Base-by-base conservation (phyloP, 768 basidiomycete species). In the Pleurotus salmoneostramineus region DNA sequence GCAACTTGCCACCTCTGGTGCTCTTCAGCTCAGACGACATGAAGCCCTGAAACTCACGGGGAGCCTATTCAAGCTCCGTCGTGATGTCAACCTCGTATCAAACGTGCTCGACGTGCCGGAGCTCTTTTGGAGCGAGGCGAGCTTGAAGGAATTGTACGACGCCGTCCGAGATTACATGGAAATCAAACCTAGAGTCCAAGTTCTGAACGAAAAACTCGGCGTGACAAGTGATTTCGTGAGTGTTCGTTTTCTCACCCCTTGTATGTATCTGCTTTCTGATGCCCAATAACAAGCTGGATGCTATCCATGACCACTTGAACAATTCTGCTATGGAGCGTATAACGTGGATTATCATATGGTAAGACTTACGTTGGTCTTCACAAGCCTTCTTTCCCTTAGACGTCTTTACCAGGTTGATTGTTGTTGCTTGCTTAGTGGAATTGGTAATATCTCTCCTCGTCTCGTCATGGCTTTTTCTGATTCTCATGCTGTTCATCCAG, bases 101-200 rank as follows among this genome's bases (percentile, higher is more conserved):
- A 96, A 95, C 65, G 93, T 98, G 33, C 80, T 98, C 1, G 95
- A 98, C 66, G 88, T 93, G 4, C 95, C 95, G 0, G 93, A 95
- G 66, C 72, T 98, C 47, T 98, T 98, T 71, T 97, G 95, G 95
- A 88, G 85, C 52, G 95, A 96, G 67, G 94, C 93, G 8, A 94
- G 89, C 62, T 73, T 96, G 63, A 89, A 90, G 65, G 89, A 85
- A 32, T 71, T 98, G 36, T 98, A 98, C 66, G 92, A 94, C 63
- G 93, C 94, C 0, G 93, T 95, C 48, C 77, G 93, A 57, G 95
- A 95, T 63, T 98, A 98, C 66, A 93, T 97, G 82, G 95, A 98
- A 71, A 93, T 97, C 54, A 85, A 83, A 36, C 83, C 80, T 3
- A 72, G 95, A 36, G 93, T 95, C 33, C 83, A 88, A 67, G 89